Evolutionary conservation across 805 yeast genomes (phyloP).

Genomic region (Starmerella asiatica): DNA sequence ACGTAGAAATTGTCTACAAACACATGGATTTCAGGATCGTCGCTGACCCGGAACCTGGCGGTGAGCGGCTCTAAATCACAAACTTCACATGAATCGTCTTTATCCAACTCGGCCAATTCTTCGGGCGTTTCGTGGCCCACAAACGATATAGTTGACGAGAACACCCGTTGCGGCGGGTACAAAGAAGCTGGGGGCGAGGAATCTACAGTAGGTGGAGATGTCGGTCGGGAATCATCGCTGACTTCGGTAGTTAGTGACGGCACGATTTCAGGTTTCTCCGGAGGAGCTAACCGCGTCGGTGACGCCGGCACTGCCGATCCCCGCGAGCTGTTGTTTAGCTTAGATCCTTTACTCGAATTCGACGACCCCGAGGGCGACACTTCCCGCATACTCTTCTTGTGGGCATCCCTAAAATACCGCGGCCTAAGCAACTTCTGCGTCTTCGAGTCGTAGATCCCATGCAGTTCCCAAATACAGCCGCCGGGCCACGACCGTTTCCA

Average conservation of each 20-base stretch:
- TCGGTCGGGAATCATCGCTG: background rate
- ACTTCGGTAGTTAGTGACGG: background rate
- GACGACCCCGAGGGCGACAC: background rate
- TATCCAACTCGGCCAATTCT: background rate
- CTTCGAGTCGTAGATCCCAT: conserved; percentile 56
- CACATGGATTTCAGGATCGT: conserved; percentile 15
- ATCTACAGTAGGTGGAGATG: background rate
- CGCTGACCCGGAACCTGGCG: background rate
- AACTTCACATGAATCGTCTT: background rate
- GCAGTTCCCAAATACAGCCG: conserved; percentile 65
- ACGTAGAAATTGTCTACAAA: conserved; percentile 49
- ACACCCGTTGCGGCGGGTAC: too few species aligned
- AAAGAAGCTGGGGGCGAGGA: background rate
- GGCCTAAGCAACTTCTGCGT: conserved; percentile 30
- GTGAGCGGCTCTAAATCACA: background rate
- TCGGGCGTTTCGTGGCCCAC: background rate
- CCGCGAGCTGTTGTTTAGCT: background rate
- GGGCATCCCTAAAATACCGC: conserved; percentile 35
- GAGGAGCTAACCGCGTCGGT: background rate
- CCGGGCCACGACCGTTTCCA: conserved; percentile 75
- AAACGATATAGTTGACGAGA: background rate
- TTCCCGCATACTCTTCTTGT: background rate
- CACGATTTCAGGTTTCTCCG: background rate
- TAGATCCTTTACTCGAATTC: background rate
- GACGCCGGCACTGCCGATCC: background rate